phyloP scores from a whole-genome alignment of 345 rosid species.

The Raphanus sativus region DNA sequence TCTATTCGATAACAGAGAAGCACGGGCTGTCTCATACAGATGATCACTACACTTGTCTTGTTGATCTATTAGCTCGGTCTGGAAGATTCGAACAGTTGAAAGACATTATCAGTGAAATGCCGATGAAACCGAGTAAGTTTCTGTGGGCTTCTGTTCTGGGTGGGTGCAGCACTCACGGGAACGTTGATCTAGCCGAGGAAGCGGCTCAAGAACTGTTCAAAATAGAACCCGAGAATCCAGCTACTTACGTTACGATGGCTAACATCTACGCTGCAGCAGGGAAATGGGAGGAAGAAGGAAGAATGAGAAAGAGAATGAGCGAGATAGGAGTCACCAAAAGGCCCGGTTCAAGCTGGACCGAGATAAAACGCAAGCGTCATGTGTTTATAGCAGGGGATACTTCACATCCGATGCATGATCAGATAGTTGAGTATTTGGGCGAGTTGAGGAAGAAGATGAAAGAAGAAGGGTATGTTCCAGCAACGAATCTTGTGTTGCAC shows the following conservation, averaged over 20 bases:
- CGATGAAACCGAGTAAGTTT: constrained; percentile 73
- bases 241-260: constrained; percentile 85
- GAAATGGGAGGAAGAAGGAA: constrained; percentile 69
- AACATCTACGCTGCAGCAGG: constrained; percentile 79
- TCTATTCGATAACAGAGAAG: constrained; percentile 58
- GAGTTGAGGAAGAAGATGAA: constrained; percentile 64
- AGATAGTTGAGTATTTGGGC: constrained; percentile 56
- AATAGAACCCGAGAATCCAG: constrained; percentile 86
- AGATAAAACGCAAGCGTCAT: constrained; percentile 61
- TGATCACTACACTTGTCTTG: constrained; percentile 82
- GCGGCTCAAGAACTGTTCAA: constrained; percentile 72
- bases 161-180: constrained; percentile 79
- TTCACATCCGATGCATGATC: constrained; percentile 62
- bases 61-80: constrained; percentile 74
- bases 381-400: constrained; percentile 71
- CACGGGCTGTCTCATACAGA: constrained; percentile 62
- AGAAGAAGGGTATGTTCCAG: constrained; percentile 83
- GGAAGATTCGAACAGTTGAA: constrained; percentile 64
- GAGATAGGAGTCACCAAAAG: constrained; percentile 60
- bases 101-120: constrained; percentile 59
- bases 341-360: constrained; percentile 86
- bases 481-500: constrained; percentile 69
- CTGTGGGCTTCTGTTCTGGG: constrained; percentile 93
- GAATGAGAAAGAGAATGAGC: constrained; percentile 64
- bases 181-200: constrained; percentile 65